phyloP scores from a whole-genome alignment of 768 basidiomycete species.

The Lenzites betulinus region DNA sequence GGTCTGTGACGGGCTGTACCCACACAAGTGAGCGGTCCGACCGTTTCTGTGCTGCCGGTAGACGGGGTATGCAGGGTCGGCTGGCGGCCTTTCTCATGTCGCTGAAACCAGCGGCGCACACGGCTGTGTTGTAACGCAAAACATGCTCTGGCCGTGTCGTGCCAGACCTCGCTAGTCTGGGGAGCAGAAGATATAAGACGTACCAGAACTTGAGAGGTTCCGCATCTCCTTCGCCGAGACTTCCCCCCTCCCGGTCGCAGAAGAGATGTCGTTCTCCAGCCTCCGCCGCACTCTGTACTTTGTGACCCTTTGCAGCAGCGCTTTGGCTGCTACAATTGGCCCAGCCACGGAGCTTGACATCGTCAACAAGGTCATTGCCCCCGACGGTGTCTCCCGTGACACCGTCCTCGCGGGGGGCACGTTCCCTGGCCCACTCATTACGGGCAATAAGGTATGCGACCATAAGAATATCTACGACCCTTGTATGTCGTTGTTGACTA shows the following conservation, averaged over 20 bases:
- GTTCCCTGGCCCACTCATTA: constrained; percentile 21
- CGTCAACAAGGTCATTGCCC: constrained; percentile 14
- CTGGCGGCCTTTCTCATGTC: neutral
- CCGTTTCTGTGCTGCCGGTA: neutral
- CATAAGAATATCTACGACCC: neutral
- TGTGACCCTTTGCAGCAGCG: neutral
- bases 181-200: neutral
- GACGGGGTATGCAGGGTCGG: neutral
- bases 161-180: too few relatives aligned
- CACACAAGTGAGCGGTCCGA: neutral
- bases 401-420: constrained; percentile 19
- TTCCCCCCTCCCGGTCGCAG: neutral
- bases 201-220: neutral
- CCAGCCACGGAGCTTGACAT: constrained; percentile 14
- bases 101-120: neutral
- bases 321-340: constrained; percentile 7
- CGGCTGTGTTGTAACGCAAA: neutral
- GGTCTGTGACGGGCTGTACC: neutral
- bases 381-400: constrained; percentile 12
- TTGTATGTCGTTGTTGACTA: neutral
- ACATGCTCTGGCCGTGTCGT: too few relatives aligned
- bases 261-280: neutral
- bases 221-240: neutral
- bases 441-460: constrained; percentile 16
- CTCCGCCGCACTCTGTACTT: neutral